Base-by-base conservation (phyloP, 345 rosid genomes). In the Mangifera indica region DNA sequence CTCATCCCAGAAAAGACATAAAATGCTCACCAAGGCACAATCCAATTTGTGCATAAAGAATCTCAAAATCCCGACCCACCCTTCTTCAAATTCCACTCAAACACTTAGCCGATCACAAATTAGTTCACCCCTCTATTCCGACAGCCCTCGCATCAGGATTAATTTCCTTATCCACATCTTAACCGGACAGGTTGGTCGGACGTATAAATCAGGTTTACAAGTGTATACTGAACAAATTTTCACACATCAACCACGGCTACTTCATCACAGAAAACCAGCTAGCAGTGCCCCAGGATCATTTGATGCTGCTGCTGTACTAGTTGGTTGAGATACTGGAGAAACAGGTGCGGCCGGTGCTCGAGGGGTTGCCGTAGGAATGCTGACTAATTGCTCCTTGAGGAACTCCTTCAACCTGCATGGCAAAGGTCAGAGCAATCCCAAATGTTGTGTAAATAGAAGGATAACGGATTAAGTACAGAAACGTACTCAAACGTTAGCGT, bases 221-320 rank as follows among this genome's bases (percentile, higher is more conserved):
- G 74, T 66, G 69, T 77, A n/a, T n/a, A 78, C 61, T 68, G 63
- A 81, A 84, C 81, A 86, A 77, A 79, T 79, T 75, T 76, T 80
- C 80, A 71, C 74, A 44, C 55, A 18, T 60, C 11, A 14, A 62
- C 74, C 66, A 10, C 66, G 21, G 65, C 62, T 44, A 53, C 22
- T 45, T 67, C 40, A 62, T 87, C 78, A 86, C 60, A 93, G 90
- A 80, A 96, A 83, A 76, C 95, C 98, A 3, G 99, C 97, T 42
- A 96, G 85, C 65, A 96, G 5, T 64, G 96, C 93, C 17, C 95
- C 98, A 0, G 98, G 98, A 85, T 96, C 98, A 48, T 84, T 83
- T 22, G 80, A 74, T 29, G 88, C 76, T 63, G 79, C 45, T 45
- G 76, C 81, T 0, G 91, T 84, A 77, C 75, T 78, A 48, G 80